Evolutionary conservation across 2,329 filamentous ascomycete genomes (phyloP).

Genomic region (Colletotrichum paranaense): DNA sequence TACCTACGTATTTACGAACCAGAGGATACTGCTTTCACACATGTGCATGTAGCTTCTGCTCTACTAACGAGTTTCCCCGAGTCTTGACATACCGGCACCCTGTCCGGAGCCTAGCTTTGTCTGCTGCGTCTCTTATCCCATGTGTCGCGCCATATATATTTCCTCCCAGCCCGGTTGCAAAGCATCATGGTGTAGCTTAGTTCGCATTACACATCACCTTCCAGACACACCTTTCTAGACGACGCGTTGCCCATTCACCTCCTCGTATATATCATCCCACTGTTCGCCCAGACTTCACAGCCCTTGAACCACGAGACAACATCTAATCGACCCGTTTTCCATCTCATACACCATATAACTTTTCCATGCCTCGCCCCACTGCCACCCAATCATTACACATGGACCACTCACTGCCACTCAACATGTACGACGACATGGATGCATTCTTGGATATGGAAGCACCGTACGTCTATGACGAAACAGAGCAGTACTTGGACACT

Average conservation of each 20-base stretch:
- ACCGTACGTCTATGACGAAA: constrained; percentile 36
- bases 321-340: background rate
- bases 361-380: background rate
- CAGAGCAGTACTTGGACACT: constrained; percentile 33
- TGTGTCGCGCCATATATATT: constrained; percentile 34
- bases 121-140: constrained; percentile 12
- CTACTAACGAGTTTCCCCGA: constrained; percentile 4
- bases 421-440: constrained; percentile 37
- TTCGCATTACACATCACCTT: constrained; percentile 34
- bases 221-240: constrained; percentile 8
- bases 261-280: constrained; percentile 15
- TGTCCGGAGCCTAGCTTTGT: constrained; percentile 16
- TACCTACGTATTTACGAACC: constrained; percentile 32
- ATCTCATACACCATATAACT: background rate
- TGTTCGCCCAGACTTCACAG: background rate
- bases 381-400: constrained; percentile 11
- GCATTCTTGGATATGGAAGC: constrained; percentile 36
- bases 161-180: constrained; percentile 23
- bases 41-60: constrained; percentile 18
- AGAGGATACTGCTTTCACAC: constrained; percentile 18
- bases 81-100: constrained; percentile 14
- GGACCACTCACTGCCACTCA: constrained; percentile 31
- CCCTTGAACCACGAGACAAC: background rate
- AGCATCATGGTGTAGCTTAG: constrained; percentile 26
- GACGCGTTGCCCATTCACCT: background rate